phyloP scores from a whole-genome alignment of 257 asterid genomes.

The Anisodus tanguticus region DNA sequence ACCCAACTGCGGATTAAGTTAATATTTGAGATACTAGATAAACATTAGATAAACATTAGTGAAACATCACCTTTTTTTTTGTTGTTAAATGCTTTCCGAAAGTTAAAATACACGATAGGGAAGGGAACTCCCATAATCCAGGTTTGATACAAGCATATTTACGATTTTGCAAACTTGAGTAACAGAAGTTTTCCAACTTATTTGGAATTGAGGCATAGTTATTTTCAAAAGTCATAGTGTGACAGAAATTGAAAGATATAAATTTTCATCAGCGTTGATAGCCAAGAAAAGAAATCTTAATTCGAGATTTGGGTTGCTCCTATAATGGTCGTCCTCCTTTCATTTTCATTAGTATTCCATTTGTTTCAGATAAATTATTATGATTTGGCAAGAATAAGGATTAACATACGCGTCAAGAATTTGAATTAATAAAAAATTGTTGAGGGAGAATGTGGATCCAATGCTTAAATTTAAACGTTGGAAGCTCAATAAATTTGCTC shows the following conservation, averaged over 20 bases:
- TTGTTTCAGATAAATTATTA: neutral
- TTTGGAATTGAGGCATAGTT: no score
- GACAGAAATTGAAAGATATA: no score
- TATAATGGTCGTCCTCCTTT: neutral
- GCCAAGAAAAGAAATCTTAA: neutral
- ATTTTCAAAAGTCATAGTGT: no score
- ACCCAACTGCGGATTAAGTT: neutral
- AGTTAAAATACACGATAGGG: neutral
- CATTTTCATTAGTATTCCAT: neutral
- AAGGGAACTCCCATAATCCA: neutral
- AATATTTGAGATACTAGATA: neutral
- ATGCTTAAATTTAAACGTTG: neutral
- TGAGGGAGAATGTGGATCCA: neutral
- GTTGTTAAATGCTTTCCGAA: no score
- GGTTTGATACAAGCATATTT: neutral
- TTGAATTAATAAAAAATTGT: neutral
- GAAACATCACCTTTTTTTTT: neutral
- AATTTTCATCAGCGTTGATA: no score
- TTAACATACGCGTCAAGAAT: neutral
- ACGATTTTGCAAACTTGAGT: neutral
- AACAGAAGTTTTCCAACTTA: no score
- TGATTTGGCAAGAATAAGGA: neutral
- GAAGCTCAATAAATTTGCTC: neutral
- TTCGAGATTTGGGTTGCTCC: neutral
- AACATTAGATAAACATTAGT: neutral